Conservation (phyloP, 805 yeast genomes). For the Zygosaccharomyces lentus region DNA sequence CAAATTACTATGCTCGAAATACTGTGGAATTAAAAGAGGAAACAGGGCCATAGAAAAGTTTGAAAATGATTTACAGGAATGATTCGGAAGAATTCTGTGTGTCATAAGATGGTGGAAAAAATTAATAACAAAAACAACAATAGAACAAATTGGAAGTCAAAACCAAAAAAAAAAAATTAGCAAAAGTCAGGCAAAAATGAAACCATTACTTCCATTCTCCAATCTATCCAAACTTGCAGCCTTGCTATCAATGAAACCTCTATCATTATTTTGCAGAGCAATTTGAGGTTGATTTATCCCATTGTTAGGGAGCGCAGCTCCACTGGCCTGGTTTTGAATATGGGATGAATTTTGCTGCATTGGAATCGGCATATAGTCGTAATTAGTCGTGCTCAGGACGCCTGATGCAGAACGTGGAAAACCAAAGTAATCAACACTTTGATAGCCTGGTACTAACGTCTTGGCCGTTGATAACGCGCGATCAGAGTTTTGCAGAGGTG, state of each 20-base stretch:
- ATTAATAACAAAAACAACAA: constrained; percentile 4
- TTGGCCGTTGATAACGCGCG: not conserved
- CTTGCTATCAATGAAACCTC: constrained; percentile 9
- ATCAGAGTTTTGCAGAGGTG: not conserved
- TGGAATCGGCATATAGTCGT: not conserved
- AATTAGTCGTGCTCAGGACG: constrained; percentile 5
- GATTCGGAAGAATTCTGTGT: not conserved
- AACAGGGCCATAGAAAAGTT: not conserved
- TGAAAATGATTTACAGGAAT: constrained; percentile 4
- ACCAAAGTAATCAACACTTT: constrained; percentile 4
- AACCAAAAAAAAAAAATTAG: constrained; percentile 4
- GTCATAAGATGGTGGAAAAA: constrained; percentile 2
- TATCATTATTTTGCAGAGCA: constrained; percentile 9
- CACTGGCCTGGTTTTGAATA: not conserved
- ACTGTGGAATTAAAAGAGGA: not conserved
- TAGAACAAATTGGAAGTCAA: constrained; percentile 4
- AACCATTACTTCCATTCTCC: constrained; percentile 28
- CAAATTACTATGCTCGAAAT: not conserved
- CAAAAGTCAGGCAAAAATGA: constrained; percentile 16
- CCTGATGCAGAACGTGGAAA: constrained; percentile 14
- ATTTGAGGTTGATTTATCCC: constrained; percentile 13
- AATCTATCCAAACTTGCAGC: constrained; percentile 20
- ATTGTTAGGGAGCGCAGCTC: not conserved
- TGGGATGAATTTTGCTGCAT: not conserved
- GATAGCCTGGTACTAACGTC: constrained; percentile 15